phyloP scores from a whole-genome alignment of 1,284 basidiomycete species.

The Grifola frondosa region DNA sequence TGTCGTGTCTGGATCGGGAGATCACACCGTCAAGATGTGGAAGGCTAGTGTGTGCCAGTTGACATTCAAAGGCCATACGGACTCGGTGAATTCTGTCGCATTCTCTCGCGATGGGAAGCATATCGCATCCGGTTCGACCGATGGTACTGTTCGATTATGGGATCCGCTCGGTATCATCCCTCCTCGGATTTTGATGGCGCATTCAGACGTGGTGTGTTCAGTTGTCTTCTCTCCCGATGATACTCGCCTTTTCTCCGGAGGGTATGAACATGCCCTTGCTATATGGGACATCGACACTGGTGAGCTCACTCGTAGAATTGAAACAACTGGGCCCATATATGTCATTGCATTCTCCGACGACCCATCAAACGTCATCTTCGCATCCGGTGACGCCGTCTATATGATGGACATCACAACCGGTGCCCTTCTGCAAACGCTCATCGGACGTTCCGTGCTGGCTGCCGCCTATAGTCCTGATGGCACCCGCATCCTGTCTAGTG shows the following conservation, averaged over 20 bases:
- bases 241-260: background rate
- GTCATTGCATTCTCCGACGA: background rate
- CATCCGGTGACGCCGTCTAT: background rate
- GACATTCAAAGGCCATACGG: background rate
- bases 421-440: too few species aligned
- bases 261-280: background rate
- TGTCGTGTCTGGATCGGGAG: constrained; percentile 16
- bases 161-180: background rate
- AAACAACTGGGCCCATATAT: background rate
- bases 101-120: constrained; percentile 3
- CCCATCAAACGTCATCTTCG: background rate
- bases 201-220: background rate
- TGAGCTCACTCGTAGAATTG: background rate
- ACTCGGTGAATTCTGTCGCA: background rate
- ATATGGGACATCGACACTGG: background rate
- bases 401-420: too few species aligned
- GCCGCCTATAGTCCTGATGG: too few species aligned
- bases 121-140: constrained; percentile 7
- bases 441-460: too few species aligned
- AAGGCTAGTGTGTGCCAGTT: background rate
- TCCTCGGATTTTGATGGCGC: background rate
- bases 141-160: constrained; percentile 5
- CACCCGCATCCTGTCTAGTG: constrained; percentile 6
- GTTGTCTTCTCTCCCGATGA: constrained; percentile 1
- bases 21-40: constrained; percentile 11